Base-by-base conservation (phyloP, 495 filamentous ascomycete genomes). In the Aspergillus asperescens region DNA sequence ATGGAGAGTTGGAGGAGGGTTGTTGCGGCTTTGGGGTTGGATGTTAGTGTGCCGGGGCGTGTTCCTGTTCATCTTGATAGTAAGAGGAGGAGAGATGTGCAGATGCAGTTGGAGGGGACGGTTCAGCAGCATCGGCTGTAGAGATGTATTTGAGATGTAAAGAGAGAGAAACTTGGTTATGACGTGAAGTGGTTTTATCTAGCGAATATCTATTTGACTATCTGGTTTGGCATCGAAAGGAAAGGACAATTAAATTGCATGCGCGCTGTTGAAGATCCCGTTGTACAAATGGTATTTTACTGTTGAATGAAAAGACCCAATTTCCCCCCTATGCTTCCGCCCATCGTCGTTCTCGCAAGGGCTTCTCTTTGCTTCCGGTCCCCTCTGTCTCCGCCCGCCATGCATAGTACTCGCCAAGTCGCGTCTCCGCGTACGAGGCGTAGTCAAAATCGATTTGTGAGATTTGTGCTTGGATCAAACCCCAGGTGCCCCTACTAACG, bases 401-500 rank as follows among this genome's bases (percentile, higher is more conserved):
- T n/a, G 84, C 89, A 78, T 85, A 95, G 69, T 96, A 99, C 73
- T 99, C 93, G 32, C 87, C 87, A 7, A 99, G 73, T 50, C 94
- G 77, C 4, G 85, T 63, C 64, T 96, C 88, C 19, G 92, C 94
- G 69, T 97, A 99, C 20, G 80, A 78, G 29, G 89, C 88, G 60
- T 97, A 99, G 69, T 99, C 90, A 62, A 99, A 99, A 65, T 97
- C 90, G 57, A 99, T 97, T 52, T 92, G 83, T 4, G 87, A 92
- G 56, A 99, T 97, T 15, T 83, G 88, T 1, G 90, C 89, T 73
- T 99, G 94, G 61, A 99, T 96, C 43, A 97, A 77, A 7, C 90
- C 88, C 94, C 94, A 97, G 42, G 96, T 87, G 19, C 93, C 94
- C 89, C 86, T 88, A 62, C 27, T 10, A 7, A n/a, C 20, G 34